Evolutionary conservation across 495 filamentous ascomycete species (phyloP).

Genomic region (Podospora conica): DNA sequence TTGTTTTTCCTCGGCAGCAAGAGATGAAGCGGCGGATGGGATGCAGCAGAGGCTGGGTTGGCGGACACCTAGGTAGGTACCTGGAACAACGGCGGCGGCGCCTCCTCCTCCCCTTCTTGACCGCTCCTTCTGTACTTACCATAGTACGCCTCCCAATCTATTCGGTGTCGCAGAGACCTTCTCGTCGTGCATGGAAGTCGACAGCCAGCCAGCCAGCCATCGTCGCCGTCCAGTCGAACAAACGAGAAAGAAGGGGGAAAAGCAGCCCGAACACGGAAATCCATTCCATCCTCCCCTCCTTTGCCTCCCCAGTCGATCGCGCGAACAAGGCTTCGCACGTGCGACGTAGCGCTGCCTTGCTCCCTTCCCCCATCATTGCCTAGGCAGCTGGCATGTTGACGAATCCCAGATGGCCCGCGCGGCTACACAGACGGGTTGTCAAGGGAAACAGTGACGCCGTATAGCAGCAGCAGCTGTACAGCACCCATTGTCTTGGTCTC

Average conservation of each 20-base stretch:
- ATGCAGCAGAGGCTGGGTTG: not conserved
- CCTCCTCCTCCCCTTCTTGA: constrained; percentile 3
- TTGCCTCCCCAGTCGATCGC: not conserved
- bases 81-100: not conserved
- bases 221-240: not conserved
- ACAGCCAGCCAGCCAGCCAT: not conserved
- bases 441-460: not conserved
- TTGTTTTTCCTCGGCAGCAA: not conserved
- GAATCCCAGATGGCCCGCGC: not conserved
- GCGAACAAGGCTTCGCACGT: not conserved
- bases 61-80: not conserved
- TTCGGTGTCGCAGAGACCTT: constrained; percentile 3
- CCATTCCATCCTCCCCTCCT: not conserved
- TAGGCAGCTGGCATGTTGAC: not conserved
- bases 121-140: constrained; percentile 4
- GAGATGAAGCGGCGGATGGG: not conserved
- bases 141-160: constrained; percentile 3
- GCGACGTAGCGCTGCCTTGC: not conserved
- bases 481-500: not conserved
- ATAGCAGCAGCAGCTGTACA: not conserved
- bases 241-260: not conserved
- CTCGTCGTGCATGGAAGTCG: constrained; percentile 1
- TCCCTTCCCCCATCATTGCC: not conserved
- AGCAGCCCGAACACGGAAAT: not conserved
- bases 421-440: not conserved